phyloP scores from a whole-genome alignment of 257 asterid genomes.

The Salvia hispanica region DNA sequence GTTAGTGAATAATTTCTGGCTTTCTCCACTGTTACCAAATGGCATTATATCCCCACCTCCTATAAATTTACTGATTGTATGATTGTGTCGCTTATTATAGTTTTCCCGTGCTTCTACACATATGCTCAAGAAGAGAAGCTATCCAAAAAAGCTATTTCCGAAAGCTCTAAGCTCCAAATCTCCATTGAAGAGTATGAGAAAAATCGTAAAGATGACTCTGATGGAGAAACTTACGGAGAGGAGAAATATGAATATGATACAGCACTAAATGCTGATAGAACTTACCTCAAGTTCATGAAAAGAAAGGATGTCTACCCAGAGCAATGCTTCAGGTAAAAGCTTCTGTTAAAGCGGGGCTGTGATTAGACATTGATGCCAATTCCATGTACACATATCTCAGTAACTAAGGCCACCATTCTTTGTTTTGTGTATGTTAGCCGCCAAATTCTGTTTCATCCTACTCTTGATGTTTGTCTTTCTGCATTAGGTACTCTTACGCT shows the following conservation, averaged over 20 bases:
- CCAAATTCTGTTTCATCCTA: not conserved
- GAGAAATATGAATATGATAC: slow-evolving; percentile 85
- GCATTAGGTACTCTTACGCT: slow-evolving; percentile 65
- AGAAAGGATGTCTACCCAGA: slow-evolving; percentile 73
- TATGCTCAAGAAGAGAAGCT: slow-evolving; percentile 63
- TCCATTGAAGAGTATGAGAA: slow-evolving; percentile 42
- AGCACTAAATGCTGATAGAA: slow-evolving; percentile 78
- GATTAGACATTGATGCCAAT: not conserved
- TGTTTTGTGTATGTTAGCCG: not conserved
- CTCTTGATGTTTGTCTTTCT: slow-evolving; percentile 2
- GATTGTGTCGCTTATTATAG: slow-evolving; percentile 46
- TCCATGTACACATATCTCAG: not conserved
- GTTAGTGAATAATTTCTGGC: not conserved
- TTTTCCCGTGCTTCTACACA: slow-evolving; percentile 81
- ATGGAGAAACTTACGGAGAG: slow-evolving; percentile 63
- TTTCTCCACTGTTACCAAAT: not conserved
- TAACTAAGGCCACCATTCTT: not conserved
- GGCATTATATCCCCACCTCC: not conserved
- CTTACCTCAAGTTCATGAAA: slow-evolving; percentile 88
- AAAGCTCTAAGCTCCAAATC: slow-evolving; percentile 37
- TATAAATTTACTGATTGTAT: slow-evolving; percentile 9
- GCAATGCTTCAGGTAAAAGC: slow-evolving; percentile 83
- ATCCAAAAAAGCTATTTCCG: slow-evolving; percentile 38
- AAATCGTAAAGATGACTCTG: slow-evolving; percentile 44
- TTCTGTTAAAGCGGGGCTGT: not conserved